Base-by-base conservation (phyloP, 345 rosid genomes). In the Aethionema arabicum region DNA sequence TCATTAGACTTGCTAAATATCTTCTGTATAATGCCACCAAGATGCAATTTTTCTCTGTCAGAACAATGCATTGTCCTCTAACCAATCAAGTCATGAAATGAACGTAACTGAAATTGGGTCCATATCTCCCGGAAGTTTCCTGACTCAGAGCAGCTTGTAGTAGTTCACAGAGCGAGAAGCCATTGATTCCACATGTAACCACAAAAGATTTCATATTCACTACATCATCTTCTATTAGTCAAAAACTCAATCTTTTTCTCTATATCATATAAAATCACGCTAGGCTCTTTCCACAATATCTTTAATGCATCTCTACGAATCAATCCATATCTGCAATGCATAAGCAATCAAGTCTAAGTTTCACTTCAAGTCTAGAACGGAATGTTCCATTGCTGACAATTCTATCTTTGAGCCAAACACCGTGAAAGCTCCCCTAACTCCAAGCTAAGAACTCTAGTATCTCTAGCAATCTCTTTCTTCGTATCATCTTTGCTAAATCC, bases 201-300 rank as follows among this genome's bases (percentile, higher is more conserved):
- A 88, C 56, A 61, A 86, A 88, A 14, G 80, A 79, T 72, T 71
- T 79, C 49, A 91, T 81, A 65, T 81, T 83, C 37, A 68, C 67
- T 6, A 74, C 82, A 70, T 91, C 98, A 11, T 79, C 84, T 83
- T 4, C 74, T 27, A 21, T 66, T 77, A 9, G 77, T 70, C 33
- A 91, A 74, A 66, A 84, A 85, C 61, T 76, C 82, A 48, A 87
- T 81, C 82, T 88, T 91, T 78, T 80, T 79, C 64, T 88, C 87
- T 5, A 80, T 46, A 41, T 69, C 74, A 39, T 91, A 85, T 3
- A 79, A 60, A 68, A 88, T 75, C 72, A 80, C 78, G 73, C 96
- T 77, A 0, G 95, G 91, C 69, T 91, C 98, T 75, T 79, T 82
- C 96, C 91, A 84, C 53, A 91, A 61, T 56, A 91, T 79, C 71